Percentiles rank a stretch among this genome's conserved stretches.
These are phyloP conservation scores for Syzygium grande DNA, from an alignment of 345 rosid genomes.

Conservation along the genomic window DNA sequence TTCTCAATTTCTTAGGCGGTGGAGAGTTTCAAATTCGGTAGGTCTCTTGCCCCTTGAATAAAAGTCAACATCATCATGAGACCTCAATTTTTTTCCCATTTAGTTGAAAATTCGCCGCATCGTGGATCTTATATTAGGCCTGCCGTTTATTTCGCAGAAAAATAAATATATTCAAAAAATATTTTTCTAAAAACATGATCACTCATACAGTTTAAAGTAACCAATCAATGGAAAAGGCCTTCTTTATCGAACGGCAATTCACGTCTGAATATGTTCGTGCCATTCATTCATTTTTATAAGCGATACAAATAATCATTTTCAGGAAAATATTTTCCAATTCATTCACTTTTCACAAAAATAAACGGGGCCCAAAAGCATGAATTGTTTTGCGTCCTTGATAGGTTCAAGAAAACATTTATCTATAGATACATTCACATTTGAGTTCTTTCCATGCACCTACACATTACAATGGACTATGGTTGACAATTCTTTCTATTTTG, in stretches of 20 bases:
- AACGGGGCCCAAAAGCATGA: not conserved
- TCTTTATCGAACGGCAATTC: rapidly evolving
- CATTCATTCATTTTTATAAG: not conserved
- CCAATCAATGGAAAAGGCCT: not conserved
- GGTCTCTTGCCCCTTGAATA: not conserved
- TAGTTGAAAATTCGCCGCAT: too few species aligned
- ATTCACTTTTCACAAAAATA: not conserved
- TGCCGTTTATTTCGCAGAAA: rapidly evolving
- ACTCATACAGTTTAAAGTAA: rapidly evolving
- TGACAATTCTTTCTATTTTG: not conserved
- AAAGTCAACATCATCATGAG: not conserved
- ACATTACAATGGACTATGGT: not conserved
- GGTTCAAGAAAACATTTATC: not conserved
- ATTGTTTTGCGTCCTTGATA: not conserved
- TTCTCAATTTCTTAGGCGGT: not conserved
- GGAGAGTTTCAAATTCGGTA: not conserved
- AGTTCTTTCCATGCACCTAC: too few species aligned
- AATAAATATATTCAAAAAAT: not conserved
- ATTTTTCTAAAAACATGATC: not conserved
- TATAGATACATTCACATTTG: too few species aligned
- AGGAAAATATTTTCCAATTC: too few species aligned
- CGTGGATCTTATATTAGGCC: rapidly evolving
- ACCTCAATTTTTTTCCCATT: too few species aligned
- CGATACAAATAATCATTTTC: rapidly evolving
- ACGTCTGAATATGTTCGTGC: not conserved